Percentiles rank a stretch among this genome's conserved stretches.
Evolutionary conservation across 139 green algal species (phyloP).

Genomic region (Ettlia oleoabundans): DNA sequence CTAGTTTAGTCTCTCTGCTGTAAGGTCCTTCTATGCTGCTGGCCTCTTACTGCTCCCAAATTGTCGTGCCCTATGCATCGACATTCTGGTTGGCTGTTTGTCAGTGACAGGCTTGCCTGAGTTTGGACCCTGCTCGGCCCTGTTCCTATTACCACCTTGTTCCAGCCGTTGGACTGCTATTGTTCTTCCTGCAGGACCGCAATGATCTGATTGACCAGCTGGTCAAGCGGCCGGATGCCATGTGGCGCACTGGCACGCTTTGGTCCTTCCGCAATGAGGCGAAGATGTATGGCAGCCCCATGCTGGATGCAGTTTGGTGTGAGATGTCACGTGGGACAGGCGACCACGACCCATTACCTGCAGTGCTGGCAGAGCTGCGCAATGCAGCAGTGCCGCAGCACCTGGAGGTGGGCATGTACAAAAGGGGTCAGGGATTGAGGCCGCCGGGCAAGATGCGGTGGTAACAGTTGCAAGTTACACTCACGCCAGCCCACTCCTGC

Average conservation of each 20-base stretch:
- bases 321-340: neutral
- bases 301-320: slow-evolving; percentile 73
- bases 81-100: too few species aligned
- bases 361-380: slow-evolving; percentile 35
- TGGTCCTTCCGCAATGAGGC: slow-evolving; percentile 81
- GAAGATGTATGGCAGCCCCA: slow-evolving; percentile 84
- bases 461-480: too few species aligned
- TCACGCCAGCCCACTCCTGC: too few species aligned
- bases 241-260: slow-evolving; percentile 74
- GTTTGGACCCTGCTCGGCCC: too few species aligned
- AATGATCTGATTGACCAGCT: slow-evolving; percentile 70
- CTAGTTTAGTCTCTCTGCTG: too few species aligned
- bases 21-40: neutral
- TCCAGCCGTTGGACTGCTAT: neutral
- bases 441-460: too few species aligned
- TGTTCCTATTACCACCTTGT: too few species aligned
- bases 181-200: slow-evolving; percentile 75
- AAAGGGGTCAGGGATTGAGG: too few species aligned
- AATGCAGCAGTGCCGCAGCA: neutral
- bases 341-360: slow-evolving; percentile 3
- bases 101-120: too few species aligned
- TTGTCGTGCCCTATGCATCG: neutral
- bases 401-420: too few species aligned
- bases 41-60: neutral
- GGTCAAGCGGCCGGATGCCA: slow-evolving; percentile 58